A percentile compares a stretch with the other conserved stretches of the same genome.
phyloP scores from a whole-genome alignment of 1,284 basidiomycete genomes.

The Termitomyces sp. region DNA sequence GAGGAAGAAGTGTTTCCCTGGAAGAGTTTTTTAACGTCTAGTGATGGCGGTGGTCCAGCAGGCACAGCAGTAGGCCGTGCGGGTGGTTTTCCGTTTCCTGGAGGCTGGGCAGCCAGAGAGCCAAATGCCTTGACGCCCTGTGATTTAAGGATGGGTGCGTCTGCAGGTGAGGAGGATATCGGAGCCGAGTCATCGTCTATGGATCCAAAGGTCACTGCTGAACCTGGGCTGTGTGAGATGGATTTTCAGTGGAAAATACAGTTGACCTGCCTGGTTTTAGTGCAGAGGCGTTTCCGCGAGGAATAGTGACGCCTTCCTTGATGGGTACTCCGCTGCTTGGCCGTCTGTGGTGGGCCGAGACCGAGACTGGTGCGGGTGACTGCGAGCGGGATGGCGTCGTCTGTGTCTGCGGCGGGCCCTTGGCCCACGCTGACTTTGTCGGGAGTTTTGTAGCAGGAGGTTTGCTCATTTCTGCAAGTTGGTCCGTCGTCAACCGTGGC shows the following conservation, averaged over 20 bases:
- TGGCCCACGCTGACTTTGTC: constrained; percentile 77
- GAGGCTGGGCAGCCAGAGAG: constrained; percentile 45
- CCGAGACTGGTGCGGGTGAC: constrained; percentile 64
- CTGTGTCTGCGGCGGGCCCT: constrained; percentile 66
- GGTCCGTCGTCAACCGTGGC: constrained; percentile 2
- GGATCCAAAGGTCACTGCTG: constrained; percentile 77
- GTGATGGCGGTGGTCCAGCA: too few relatives aligned
- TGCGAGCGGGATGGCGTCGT: constrained; percentile 67
- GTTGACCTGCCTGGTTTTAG: constrained; percentile 55
- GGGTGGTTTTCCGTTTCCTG: too few relatives aligned
- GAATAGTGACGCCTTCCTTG: constrained; percentile 70
- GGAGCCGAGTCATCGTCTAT: constrained; percentile 69
- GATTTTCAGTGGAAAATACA: not conserved
- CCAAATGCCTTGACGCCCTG: constrained; percentile 80
- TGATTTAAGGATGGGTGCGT: constrained; percentile 57
- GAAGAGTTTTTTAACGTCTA: too few relatives aligned
- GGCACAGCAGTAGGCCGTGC: too few relatives aligned
- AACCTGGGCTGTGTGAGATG: constrained; percentile 35
- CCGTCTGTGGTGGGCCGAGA: constrained; percentile 64
- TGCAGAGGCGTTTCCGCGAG: constrained; percentile 51
- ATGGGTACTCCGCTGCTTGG: constrained; percentile 65
- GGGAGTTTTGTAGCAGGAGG: constrained; percentile 71
- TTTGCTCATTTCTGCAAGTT: constrained; percentile 80
- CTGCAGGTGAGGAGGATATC: constrained; percentile 65
- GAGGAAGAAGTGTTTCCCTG: too few relatives aligned